Conservation (phyloP, 2,329 filamentous ascomycete genomes). For the Talaromyces amestolkiae region DNA sequence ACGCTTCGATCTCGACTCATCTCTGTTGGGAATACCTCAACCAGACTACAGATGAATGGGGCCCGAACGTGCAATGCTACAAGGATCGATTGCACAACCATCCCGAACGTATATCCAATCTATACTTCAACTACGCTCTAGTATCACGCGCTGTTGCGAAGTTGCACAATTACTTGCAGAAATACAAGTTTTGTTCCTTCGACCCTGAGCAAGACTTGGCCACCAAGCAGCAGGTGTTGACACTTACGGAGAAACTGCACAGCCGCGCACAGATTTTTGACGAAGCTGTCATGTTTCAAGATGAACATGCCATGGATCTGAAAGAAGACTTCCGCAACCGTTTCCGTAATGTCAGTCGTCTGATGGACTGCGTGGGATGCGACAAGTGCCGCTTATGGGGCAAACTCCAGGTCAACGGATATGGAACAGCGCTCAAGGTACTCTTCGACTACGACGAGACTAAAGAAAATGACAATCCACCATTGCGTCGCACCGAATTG, state of each 20-base stretch:
- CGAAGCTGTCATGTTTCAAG: constrained; percentile 90
- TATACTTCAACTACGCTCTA: constrained; percentile 99
- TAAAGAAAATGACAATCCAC: constrained; percentile 62
- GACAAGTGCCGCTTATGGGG: constrained; percentile 99
- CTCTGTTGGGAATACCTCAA: constrained; percentile 96
- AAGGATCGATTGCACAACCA: constrained; percentile 76
- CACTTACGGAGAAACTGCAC: constrained; percentile 68
- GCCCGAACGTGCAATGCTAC: constrained; percentile 87
- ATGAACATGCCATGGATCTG: constrained; percentile 62
- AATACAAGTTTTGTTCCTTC: constrained; percentile 89
- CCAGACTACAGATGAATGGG: constrained; percentile 90
- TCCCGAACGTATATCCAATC: constrained; percentile 89
- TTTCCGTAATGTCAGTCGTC: constrained; percentile 90
- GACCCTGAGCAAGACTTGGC: constrained; percentile 73
- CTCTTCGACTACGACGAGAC: constrained; percentile 86
- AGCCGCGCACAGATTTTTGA: constrained; percentile 78
- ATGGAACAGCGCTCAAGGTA: constrained; percentile 91
- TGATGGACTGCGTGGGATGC: constrained; percentile 98
- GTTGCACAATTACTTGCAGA: constrained; percentile 73
- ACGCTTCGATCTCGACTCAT: constrained; percentile 94
- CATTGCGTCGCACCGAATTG: constrained; percentile 82
- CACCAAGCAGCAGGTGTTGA: constrained; percentile 79
- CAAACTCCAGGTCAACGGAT: constrained; percentile 91
- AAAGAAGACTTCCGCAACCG: constrained; percentile 98
- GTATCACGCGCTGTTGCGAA: constrained; percentile 88